These are phyloP conservation scores for Dactylellina haptotyla DNA, from an alignment of 2,329 filamentous ascomycete species.

Conservation along the genomic window DNA sequence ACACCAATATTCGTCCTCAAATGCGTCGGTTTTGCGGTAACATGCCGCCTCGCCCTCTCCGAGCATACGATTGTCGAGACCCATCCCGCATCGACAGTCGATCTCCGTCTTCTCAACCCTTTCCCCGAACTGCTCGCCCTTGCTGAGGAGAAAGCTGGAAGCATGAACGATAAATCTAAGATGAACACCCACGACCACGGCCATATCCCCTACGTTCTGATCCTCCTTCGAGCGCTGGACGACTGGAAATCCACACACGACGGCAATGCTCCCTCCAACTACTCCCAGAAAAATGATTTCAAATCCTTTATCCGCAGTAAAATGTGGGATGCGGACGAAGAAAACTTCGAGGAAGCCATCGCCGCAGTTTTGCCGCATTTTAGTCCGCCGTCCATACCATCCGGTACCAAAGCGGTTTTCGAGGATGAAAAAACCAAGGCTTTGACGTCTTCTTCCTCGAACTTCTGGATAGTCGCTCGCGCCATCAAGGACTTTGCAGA, in stretches of 20 bases:
- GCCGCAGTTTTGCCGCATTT: slow-evolving; percentile 89
- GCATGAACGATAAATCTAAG: slow-evolving; percentile 57
- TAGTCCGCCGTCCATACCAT: slow-evolving; percentile 73
- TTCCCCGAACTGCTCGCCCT: slow-evolving; percentile 84
- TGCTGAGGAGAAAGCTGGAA: slow-evolving; percentile 73
- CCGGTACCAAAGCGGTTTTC: slow-evolving; percentile 80
- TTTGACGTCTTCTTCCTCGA: slow-evolving; percentile 65
- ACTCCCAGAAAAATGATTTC: slow-evolving; percentile 88
- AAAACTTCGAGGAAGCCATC: slow-evolving; percentile 95
- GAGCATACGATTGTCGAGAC: slow-evolving; percentile 90
- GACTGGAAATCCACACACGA: slow-evolving; percentile 79
- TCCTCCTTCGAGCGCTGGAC: slow-evolving; percentile 83
- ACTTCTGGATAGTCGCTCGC: slow-evolving; percentile 89
- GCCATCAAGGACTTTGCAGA: slow-evolving; percentile 76
- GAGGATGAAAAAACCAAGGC: slow-evolving; percentile 71
- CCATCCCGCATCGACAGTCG: slow-evolving; percentile 87
- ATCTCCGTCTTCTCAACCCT: slow-evolving; percentile 82
- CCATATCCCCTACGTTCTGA: slow-evolving; percentile 85
- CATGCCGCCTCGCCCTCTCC: slow-evolving; percentile 81
- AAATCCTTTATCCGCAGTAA: slow-evolving; percentile 74
- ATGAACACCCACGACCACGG: slow-evolving; percentile 84
- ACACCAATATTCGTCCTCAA: slow-evolving; percentile 84
- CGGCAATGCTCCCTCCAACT: slow-evolving; percentile 75
- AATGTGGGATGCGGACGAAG: slow-evolving; percentile 80
- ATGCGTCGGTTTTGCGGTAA: slow-evolving; percentile 90